These are phyloP conservation scores for Cladophialophora exuberans DNA, from an alignment of 2,329 filamentous ascomycete genomes.

Conservation along the genomic window DNA sequence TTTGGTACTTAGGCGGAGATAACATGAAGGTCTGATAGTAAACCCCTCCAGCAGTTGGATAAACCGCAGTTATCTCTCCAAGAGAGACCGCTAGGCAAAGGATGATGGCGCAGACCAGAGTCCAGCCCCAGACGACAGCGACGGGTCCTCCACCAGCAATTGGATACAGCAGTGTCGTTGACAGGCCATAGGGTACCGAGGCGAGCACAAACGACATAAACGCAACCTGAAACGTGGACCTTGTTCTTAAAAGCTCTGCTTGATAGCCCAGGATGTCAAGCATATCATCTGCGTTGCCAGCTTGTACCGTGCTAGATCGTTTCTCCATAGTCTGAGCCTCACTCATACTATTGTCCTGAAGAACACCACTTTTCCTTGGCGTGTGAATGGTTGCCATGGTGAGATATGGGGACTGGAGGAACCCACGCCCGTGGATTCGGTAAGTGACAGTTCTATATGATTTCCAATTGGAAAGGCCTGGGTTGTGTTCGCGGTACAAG, in stretches of 20 bases:
- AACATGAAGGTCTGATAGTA: constrained; percentile 82
- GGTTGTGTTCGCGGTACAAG: no score
- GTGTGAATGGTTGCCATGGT: not conserved
- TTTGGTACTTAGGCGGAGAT: constrained; percentile 62
- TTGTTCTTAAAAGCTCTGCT: constrained; percentile 23
- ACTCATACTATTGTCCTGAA: not conserved
- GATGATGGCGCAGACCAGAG: constrained; percentile 69
- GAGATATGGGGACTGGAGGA: not conserved
- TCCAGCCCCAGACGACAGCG: constrained; percentile 74
- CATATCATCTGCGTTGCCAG: constrained; percentile 21
- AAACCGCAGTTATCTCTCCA: constrained; percentile 75
- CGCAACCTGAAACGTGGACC: constrained; percentile 30
- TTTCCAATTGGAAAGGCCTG: no score
- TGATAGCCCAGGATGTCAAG: constrained; percentile 29
- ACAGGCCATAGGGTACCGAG: constrained; percentile 73
- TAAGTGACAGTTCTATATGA: no score
- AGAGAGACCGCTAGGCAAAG: constrained; percentile 71
- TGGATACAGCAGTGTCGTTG: constrained; percentile 71
- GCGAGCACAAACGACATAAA: constrained; percentile 65
- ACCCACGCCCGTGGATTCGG: no score
- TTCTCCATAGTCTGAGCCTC: not conserved
- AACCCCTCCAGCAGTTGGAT: constrained; percentile 75
- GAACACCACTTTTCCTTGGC: not conserved
- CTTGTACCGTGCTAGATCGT: not conserved
- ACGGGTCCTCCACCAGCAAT: constrained; percentile 68